Evolutionary conservation across 768 basidiomycete genomes (phyloP), one percentile per base, ranked within the genome.

Genomic region (Peribolospora baueri): DNA sequence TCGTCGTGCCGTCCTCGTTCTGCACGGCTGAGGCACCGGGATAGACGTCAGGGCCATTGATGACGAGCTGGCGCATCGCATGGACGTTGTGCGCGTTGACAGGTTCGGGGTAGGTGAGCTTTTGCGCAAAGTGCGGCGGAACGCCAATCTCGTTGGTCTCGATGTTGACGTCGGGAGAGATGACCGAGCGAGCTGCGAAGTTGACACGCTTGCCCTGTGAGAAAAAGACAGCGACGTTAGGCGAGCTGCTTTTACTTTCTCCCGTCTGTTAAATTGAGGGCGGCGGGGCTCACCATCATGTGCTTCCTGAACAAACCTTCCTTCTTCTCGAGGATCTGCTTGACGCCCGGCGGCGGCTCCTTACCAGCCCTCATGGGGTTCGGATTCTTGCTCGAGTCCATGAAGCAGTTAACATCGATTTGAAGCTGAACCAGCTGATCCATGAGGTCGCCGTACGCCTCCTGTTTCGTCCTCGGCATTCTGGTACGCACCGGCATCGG

Each of bases 181-280:
- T 98, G 65, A 98, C 93, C n/a, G 93, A 98, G 59, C 93, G 88
- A 25, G 93, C 93, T 46, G 93, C 90, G 66, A 91, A 93, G 68
- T 98, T 97, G 58, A 98, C 93, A 64, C 93, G 88, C 73, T 98
- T 98, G 7, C 93, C 93, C 90, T 95, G 56, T 38, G 40, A 51
- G 54, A 54, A 0, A 48, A 51, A 47, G 40, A 50, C 52, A 55
- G 3, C 37, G 42, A 48, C 25, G 25, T 25, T 25, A 25, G 25
- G 25, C 25, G 39, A 54, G 42, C 53, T 25, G 11, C 47, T 4
- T 13, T 13, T 10, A 43, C 42, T 8, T 25, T 46, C 42, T 8
- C 9, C 45, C 6, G 3, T 8, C 47, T 55, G 11, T 48, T 8
- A 47, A 48, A 56, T 48, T 54, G 36, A 50, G 39, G 39, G 5